phyloP scores from a whole-genome alignment of 169 alveolate genomes.

The Perkinsus marinus region DNA sequence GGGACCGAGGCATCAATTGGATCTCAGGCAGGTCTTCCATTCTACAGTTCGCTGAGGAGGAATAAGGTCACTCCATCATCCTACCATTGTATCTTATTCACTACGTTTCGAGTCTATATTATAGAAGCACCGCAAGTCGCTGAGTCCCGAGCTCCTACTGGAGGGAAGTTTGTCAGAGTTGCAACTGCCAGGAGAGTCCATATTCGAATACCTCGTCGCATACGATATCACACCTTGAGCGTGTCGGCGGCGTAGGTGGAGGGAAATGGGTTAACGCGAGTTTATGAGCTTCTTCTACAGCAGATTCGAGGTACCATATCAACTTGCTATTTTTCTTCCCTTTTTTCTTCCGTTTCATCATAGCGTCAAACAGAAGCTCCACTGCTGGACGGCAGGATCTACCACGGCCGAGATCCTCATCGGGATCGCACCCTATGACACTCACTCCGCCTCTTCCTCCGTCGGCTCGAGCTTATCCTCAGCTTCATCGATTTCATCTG shows the following conservation, averaged over 20 bases:
- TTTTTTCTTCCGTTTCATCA: too few species aligned
- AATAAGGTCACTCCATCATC: background rate
- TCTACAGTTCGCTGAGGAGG: background rate
- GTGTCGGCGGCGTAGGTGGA: background rate
- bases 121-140: too few species aligned
- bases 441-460: too few species aligned
- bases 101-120: background rate
- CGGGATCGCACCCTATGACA: too few species aligned
- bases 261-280: background rate
- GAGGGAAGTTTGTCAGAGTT: background rate
- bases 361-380: too few species aligned
- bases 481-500: too few species aligned
- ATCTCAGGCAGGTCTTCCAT: background rate
- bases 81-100: background rate
- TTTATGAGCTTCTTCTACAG: background rate
- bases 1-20: background rate
- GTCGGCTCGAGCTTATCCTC: too few species aligned
- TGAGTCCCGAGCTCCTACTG: background rate
- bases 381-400: too few species aligned
- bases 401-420: too few species aligned
- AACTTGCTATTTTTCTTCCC: too few species aligned
- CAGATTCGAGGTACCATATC: background rate
- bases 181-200: background rate
- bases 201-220: background rate
- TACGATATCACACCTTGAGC: background rate